A percentile compares a stretch with the other conserved stretches of the same genome.
These are phyloP conservation scores for Neopestalotiopsis sp. DNA, from an alignment of 2,329 filamentous ascomycete genomes.

Conservation along the genomic window DNA sequence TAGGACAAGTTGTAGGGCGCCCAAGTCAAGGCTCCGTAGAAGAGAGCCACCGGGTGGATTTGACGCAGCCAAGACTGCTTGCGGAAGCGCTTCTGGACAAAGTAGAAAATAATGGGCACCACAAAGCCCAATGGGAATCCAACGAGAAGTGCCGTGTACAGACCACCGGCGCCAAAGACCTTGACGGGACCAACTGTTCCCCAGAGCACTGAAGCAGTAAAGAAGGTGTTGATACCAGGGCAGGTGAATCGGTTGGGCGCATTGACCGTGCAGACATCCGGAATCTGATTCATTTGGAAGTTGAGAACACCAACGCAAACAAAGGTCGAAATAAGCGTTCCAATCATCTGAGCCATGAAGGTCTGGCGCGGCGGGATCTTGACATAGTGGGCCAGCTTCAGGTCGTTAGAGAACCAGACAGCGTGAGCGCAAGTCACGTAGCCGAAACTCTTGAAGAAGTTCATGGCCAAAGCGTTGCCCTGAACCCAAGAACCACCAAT, in stretches of 20 bases:
- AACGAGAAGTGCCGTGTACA: slow-evolving; percentile 37
- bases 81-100: slow-evolving; percentile 30
- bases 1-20: slow-evolving; percentile 51
- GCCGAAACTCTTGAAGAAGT: slow-evolving; percentile 58
- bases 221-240: slow-evolving; percentile 59
- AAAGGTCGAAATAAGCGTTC: slow-evolving; percentile 58
- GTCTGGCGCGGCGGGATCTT: slow-evolving; percentile 66
- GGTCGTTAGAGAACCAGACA: slow-evolving; percentile 37
- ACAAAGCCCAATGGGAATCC: slow-evolving; percentile 41
- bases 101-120: slow-evolving; percentile 36
- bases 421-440: slow-evolving; percentile 37
- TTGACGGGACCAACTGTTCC: slow-evolving; percentile 44
- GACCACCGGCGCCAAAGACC: slow-evolving; percentile 41
- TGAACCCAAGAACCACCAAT: slow-evolving; percentile 56
- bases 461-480: slow-evolving; percentile 57
- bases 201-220: slow-evolving; percentile 41
- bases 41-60: slow-evolving; percentile 33
- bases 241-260: slow-evolving; percentile 56
- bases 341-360: slow-evolving; percentile 63
- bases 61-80: slow-evolving; percentile 28
- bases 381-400: slow-evolving; percentile 59
- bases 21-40: slow-evolving; percentile 29
- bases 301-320: slow-evolving; percentile 53
- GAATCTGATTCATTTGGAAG: slow-evolving; percentile 46
- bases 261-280: slow-evolving; percentile 51